Evolutionary conservation across 192 early-diverging fungal species (phyloP).

Genomic region (Gigaspora rosea): DNA sequence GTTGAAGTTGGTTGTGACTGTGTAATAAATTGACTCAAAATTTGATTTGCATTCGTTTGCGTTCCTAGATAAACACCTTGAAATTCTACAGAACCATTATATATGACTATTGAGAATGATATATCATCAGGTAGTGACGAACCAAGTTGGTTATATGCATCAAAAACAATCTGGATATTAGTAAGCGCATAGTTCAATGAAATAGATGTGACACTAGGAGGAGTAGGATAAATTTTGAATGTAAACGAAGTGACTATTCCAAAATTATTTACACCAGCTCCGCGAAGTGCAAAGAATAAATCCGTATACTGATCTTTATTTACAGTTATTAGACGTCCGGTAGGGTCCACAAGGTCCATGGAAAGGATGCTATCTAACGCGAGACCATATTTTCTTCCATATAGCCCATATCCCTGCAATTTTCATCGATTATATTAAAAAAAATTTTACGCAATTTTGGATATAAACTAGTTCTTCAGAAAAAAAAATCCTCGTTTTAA

Average conservation of each 20-base stretch:
- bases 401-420: slow-evolving; percentile 45
- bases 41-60: slow-evolving; percentile 20
- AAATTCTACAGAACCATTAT: slow-evolving; percentile 26
- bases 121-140: slow-evolving; percentile 33
- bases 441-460: neutral
- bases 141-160: slow-evolving; percentile 32
- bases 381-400: slow-evolving; percentile 53
- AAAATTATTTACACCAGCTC: slow-evolving; percentile 58
- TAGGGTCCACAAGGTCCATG: slow-evolving; percentile 48
- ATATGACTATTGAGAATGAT: slow-evolving; percentile 31
- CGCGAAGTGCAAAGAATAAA: slow-evolving; percentile 63
- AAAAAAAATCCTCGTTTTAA: too few species aligned
- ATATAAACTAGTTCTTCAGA: neutral
- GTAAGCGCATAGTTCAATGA: slow-evolving; percentile 31
- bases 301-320: slow-evolving; percentile 46
- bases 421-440: neutral
- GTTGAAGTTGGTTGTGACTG: neutral
- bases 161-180: slow-evolving; percentile 30
- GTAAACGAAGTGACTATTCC: slow-evolving; percentile 49
- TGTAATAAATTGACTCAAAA: slow-evolving; percentile 2
- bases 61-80: slow-evolving; percentile 40
- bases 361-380: slow-evolving; percentile 52
- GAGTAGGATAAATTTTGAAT: slow-evolving; percentile 36
- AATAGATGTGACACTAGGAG: slow-evolving; percentile 40
- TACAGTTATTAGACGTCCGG: slow-evolving; percentile 48